Evolutionary conservation across 306 rosid species (phyloP).

Genomic region (Mucuna pruriens): DNA sequence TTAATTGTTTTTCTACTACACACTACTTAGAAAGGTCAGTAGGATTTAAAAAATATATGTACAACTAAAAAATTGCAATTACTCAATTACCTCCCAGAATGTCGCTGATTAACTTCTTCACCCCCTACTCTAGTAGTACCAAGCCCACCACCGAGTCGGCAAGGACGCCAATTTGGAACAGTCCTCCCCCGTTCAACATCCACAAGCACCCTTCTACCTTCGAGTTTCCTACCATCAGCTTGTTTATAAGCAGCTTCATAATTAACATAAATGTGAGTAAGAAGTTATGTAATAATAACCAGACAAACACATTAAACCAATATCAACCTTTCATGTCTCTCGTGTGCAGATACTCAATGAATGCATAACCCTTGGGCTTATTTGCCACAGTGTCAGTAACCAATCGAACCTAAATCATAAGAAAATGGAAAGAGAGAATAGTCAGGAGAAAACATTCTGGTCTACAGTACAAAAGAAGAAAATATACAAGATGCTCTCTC

Average conservation of each 20-base stretch:
- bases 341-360: constrained; percentile 92
- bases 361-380: constrained; percentile 92
- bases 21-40: neutral
- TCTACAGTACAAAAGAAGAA: constrained; percentile 35
- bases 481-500: constrained; percentile 33
- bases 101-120: constrained; percentile 82
- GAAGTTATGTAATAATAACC: neutral
- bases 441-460: constrained; percentile 39
- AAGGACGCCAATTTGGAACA: constrained; percentile 99
- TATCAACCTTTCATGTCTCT: constrained; percentile 94
- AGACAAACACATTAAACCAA: constrained; percentile 24
- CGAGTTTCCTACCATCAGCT: constrained; percentile 98
- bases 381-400: constrained; percentile 68
- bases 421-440: constrained; percentile 29
- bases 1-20: neutral
- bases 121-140: constrained; percentile 97
- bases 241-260: constrained; percentile 95
- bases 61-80: neutral
- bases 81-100: constrained; percentile 73
- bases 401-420: constrained; percentile 72
- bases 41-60: neutral
- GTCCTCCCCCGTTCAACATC: constrained; percentile 99
- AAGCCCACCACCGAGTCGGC: constrained; percentile 96
- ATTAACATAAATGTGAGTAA: constrained; percentile 13
- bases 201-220: constrained; percentile 92